Percentiles rank a stretch among this genome's conserved stretches.
Conservation (phyloP, 2,329 filamentous ascomycete genomes). For the Didymellaceae sp. region DNA sequence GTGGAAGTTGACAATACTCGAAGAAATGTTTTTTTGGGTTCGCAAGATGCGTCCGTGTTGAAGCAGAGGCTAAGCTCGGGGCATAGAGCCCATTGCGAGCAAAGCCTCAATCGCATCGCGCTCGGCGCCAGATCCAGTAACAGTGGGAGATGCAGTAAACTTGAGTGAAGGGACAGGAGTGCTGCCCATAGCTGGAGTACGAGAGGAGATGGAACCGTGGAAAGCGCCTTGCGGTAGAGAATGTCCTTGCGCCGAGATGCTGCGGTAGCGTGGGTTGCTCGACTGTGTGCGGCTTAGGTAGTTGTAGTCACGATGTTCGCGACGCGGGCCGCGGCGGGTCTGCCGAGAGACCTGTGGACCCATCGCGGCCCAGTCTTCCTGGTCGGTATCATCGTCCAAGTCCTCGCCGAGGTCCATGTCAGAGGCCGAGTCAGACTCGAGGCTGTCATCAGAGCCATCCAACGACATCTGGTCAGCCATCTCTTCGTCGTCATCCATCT, state of each 20-base stretch:
- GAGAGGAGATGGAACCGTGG: slow-evolving; percentile 2
- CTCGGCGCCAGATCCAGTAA: slow-evolving; percentile 60
- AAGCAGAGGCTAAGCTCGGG: slow-evolving; percentile 35
- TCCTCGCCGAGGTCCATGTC: slow-evolving; percentile 74
- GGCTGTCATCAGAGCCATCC: slow-evolving; percentile 55
- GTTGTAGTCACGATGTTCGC: slow-evolving; percentile 48
- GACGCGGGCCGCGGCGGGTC: slow-evolving; percentile 46
- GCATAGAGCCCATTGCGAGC: slow-evolving; percentile 75
- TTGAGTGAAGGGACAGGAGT: slow-evolving; percentile 16
- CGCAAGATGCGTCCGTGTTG: background rate
- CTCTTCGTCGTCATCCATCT: slow-evolving; percentile 52
- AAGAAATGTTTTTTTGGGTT: too few species aligned
- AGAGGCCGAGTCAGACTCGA: slow-evolving; percentile 73
- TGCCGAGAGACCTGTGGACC: slow-evolving; percentile 65
- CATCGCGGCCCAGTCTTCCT: slow-evolving; percentile 93
- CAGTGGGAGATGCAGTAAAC: slow-evolving; percentile 36
- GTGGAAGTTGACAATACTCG: background rate
- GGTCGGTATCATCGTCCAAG: slow-evolving; percentile 82
- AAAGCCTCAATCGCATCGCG: slow-evolving; percentile 82
- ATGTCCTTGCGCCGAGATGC: slow-evolving; percentile 37
- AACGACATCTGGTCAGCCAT: slow-evolving; percentile 92
- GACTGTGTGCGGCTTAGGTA: slow-evolving; percentile 46
- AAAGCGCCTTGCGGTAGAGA: slow-evolving; percentile 34
- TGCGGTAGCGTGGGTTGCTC: slow-evolving; percentile 37
- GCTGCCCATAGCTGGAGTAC: slow-evolving; percentile 36